Evolutionary conservation across 2,329 filamentous ascomycete species (phyloP), one percentile per base, ranked within the genome.

Genomic region (Trichoderma lentiforme): DNA sequence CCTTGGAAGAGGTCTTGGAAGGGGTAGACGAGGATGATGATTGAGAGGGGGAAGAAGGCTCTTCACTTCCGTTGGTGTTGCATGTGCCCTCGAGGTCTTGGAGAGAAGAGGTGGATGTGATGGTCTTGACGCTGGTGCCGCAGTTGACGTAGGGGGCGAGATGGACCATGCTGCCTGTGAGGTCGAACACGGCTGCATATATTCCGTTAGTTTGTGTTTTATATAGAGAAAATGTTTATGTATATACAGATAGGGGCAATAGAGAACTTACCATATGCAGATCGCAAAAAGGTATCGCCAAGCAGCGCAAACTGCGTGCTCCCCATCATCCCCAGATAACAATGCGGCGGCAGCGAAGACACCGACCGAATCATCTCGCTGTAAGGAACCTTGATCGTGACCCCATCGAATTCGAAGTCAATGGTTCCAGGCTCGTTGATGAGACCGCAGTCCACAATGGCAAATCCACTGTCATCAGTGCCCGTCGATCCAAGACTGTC

Each of bases 281-380:
- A 86, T 32, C 86, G 83, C 73, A 88, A 73, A 77, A 88, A 86
- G 1, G 86, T 87, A 74, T 88, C 86, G 8, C 86, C 86, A 12
- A 88, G 79, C n/a, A 88, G 77, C 14, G 82, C 79, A 74, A 87
- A 88, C 32, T 82, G 80, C 7, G 81, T 78, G 74, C 82, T 86
- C 9, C 84, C 81, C 73, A 82, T 81, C 73, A 88, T 83, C 8
- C 86, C 86, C n/a, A 88, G 78, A 70, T 84, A 86, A 75, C 86
- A 88, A 12, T 77, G 77, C 14, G 79, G 76, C 39, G 78, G 77
- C 28, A 61, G 71, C 4, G 68, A 26, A 21, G n/a, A 30, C 24
- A 78, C 62, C 67, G 76, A 69, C 8, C 78, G 72, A 47, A 87
- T 82, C 51, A 88, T 80, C 78, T 88, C 86, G 32, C 76, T 78